phyloP scores from a whole-genome alignment of 2,329 filamentous ascomycete species.

The Fusarium anguioides region DNA sequence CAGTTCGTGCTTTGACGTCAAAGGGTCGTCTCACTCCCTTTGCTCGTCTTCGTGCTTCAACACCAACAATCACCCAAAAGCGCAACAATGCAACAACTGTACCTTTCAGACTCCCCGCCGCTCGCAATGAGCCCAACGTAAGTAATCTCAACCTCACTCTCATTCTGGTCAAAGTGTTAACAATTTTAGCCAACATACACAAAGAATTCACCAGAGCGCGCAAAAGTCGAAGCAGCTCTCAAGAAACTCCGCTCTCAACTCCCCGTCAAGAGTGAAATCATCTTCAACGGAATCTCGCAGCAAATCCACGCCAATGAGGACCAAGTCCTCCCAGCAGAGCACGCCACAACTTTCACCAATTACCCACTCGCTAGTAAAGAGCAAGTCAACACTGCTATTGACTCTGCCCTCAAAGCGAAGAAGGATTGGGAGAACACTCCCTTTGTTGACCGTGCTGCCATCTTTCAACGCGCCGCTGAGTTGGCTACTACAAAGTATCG shows the following conservation, averaged over 20 bases:
- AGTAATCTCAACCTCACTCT: not conserved
- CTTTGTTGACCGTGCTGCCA: constrained; percentile 88
- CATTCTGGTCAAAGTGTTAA: not conserved
- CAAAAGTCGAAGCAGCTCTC: constrained; percentile 46
- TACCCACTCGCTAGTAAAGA: constrained; percentile 48
- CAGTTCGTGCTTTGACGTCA: constrained; percentile 31
- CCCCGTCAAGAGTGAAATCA: constrained; percentile 48
- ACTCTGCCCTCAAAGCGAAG: constrained; percentile 85
- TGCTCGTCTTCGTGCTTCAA: constrained; percentile 23
- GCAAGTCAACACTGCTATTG: constrained; percentile 70
- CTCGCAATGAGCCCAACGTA: constrained; percentile 51
- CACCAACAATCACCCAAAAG: constrained; percentile 32
- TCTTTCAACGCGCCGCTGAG: constrained; percentile 96
- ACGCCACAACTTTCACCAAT: constrained; percentile 50
- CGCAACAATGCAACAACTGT: constrained; percentile 42
- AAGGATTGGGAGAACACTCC: constrained; percentile 83
- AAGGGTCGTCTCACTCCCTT: constrained; percentile 36
- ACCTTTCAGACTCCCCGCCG: constrained; percentile 48
- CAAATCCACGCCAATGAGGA: constrained; percentile 41
- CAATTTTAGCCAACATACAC: constrained; percentile 45
- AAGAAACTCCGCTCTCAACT: constrained; percentile 47
- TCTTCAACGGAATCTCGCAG: constrained; percentile 48
- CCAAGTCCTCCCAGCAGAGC: constrained; percentile 52
- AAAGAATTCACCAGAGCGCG: constrained; percentile 47
- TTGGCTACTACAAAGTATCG: constrained; percentile 90